Evolutionary conservation across 2,329 filamentous ascomycete genomes (phyloP).

Genomic region (Lomentospora prolificans): DNA sequence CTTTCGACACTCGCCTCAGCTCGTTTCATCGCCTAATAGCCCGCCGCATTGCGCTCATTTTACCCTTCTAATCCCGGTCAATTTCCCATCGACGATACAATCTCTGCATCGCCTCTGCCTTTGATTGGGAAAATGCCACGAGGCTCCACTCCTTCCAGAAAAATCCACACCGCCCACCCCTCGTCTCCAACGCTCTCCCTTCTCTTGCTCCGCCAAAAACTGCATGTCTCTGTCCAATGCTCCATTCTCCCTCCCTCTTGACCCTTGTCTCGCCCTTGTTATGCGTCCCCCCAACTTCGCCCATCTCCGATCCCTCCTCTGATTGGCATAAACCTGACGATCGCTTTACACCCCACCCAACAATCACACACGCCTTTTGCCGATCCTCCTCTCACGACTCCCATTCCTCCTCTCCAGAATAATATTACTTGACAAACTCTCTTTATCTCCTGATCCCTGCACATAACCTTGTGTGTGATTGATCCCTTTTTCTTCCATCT

Average conservation of each 20-base stretch:
- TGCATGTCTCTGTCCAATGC: neutral
- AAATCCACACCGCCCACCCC: neutral
- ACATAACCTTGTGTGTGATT: neutral
- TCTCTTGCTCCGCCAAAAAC: neutral
- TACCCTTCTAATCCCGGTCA: neutral
- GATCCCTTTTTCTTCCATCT: neutral
- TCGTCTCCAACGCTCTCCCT: neutral
- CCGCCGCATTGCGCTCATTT: neutral
- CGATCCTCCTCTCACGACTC: neutral
- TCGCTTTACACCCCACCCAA: neutral
- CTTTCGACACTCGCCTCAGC: neutral
- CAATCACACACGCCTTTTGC: neutral
- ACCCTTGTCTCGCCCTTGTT: neutral
- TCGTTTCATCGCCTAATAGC: slow-evolving; percentile 2
- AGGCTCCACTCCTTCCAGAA: slow-evolving; percentile 9
- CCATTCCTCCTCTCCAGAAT: neutral
- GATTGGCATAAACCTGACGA: neutral
- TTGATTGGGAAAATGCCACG: neutral
- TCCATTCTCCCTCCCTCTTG: neutral
- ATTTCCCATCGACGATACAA: neutral
- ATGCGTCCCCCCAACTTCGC: neutral
- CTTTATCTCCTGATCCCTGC: neutral
- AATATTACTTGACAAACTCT: slow-evolving; percentile 4
- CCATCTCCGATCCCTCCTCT: neutral
- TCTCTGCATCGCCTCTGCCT: neutral